These are phyloP conservation scores for Phytophthora nicotianae DNA, from an alignment of 352 stramenopile species.

Conservation along the genomic window DNA sequence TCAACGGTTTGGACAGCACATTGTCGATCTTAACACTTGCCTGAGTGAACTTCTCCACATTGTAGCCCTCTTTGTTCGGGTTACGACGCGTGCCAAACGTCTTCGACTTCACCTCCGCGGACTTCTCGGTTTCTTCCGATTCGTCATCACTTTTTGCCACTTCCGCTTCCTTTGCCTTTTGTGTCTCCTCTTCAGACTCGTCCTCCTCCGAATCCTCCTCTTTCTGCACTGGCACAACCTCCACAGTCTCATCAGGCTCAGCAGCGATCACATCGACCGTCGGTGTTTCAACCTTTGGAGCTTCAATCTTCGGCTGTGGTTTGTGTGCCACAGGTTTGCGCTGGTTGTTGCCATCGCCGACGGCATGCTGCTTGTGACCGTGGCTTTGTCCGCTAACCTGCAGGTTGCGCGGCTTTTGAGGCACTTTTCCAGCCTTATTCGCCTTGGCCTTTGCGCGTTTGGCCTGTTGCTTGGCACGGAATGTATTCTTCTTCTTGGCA, in stretches of 20 bases:
- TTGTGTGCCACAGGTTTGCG: slow-evolving; percentile 5
- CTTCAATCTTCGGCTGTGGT: slow-evolving; percentile 8
- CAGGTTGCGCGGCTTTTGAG: slow-evolving; percentile 5
- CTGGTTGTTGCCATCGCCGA: slow-evolving; percentile 4
- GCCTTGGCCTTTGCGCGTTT: slow-evolving; percentile 55
- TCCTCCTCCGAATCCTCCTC: slow-evolving; percentile 23
- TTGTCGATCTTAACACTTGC: slow-evolving; percentile 62
- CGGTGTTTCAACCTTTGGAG: slow-evolving; percentile 5
- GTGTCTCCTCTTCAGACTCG: slow-evolving; percentile 19
- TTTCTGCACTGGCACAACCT: slow-evolving; percentile 11
- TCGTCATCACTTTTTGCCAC: slow-evolving; percentile 12
- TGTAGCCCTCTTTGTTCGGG: slow-evolving; percentile 83
- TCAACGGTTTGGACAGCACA: slow-evolving; percentile 73
- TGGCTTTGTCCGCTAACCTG: slow-evolving; percentile 9
- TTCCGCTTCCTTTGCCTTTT: neutral
- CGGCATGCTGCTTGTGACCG: slow-evolving; percentile 1
- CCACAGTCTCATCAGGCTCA: slow-evolving; percentile 10
- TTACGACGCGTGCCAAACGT: slow-evolving; percentile 80
- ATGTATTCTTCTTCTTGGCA: slow-evolving; percentile 79
- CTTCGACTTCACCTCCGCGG: slow-evolving; percentile 15
- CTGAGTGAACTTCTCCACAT: slow-evolving; percentile 58
- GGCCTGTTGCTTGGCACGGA: slow-evolving; percentile 77
- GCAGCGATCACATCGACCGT: neutral
- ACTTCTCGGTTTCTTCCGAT: slow-evolving; percentile 2
- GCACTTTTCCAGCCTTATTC: slow-evolving; percentile 35